Evolutionary conservation across 305 asterid genomes (phyloP), one percentile per base, ranked within the genome.

Genomic region (Solanum chacoense): DNA sequence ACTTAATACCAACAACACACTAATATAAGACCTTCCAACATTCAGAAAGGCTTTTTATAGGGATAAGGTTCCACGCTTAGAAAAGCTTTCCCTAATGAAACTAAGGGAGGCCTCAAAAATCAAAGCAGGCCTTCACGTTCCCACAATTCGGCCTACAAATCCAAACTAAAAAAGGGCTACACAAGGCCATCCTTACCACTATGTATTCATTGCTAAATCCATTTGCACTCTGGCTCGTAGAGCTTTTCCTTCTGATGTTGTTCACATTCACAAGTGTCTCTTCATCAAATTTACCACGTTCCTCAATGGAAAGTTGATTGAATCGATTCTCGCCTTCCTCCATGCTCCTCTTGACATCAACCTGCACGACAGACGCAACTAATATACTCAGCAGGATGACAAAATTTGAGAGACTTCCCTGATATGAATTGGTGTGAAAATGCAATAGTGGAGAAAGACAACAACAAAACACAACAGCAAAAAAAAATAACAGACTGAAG

Each of bases 241-340:
- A 88, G 91, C 95, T 94, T 90, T 94, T 94, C 91, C 93, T 96
- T 91, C 92, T 97, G 40, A 97, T 95, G 93, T 90, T 95, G 94
- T 96, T 95, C 89, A 96, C 96, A 76, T 96, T 97, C 84, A 96
- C 98, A 36, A 97, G 97, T 38, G 99, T 96, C 93, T 97, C 99
- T 94, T 97, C 99, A 24, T 96, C 98, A 93, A 97, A 97, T 92
- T 97, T 96, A 11, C 98, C 97, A 75, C 98, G 98, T 89, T 97
- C 99, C 92, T 97, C 99, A 29, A 96, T 94, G 20, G 98, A 97
- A 83, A 97, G 95, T 89, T 94, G 93, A 91, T 97, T 96, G 87
- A 96, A 97, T 91, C 92, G 92, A 85, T 93, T 95, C 89, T 96
- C 99, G 55, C 98, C 98, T 89, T 88, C 97, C 55, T 95, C 98